Conservation (phyloP, 129 eudicot species). For the Lactuca sativa region DNA sequence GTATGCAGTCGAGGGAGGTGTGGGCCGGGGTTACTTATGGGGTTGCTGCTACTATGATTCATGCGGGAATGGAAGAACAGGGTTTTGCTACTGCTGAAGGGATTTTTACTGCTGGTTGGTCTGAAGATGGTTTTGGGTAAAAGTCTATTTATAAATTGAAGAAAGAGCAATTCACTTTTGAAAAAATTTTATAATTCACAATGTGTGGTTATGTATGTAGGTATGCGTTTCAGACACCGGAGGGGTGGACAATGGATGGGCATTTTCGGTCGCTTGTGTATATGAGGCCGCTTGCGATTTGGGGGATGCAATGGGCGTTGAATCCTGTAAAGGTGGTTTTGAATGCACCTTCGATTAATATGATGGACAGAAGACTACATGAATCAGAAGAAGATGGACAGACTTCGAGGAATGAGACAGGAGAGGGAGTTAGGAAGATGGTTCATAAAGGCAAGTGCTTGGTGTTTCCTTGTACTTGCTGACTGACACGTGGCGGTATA, state of each 20-base stretch:
- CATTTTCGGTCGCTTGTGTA: slow-evolving; percentile 87
- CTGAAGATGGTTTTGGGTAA: slow-evolving; percentile 97
- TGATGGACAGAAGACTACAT: slow-evolving; percentile 60
- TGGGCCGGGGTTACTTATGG: slow-evolving; percentile 96
- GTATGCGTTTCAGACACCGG: slow-evolving; percentile 93
- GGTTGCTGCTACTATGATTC: slow-evolving; percentile 90
- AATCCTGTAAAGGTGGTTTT: slow-evolving; percentile 50
- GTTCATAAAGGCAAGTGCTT: slow-evolving; percentile 58
- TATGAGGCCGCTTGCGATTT: slow-evolving; percentile 94
- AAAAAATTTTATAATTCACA: no score
- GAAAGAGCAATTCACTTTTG: no score
- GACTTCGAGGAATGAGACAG: slow-evolving; percentile 29
- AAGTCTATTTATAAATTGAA: no score
- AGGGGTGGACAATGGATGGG: slow-evolving; percentile 93
- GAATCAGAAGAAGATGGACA: neutral
- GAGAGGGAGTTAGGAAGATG: slow-evolving; percentile 57
- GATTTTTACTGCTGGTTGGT: slow-evolving; percentile 91
- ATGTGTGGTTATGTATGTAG: slow-evolving; percentile 34
- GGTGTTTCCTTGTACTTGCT: slow-evolving; percentile 69
- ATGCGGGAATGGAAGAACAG: slow-evolving; percentile 88
- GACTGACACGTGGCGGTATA: neutral
- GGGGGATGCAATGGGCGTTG: slow-evolving; percentile 97
- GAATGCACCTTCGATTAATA: slow-evolving; percentile 60
- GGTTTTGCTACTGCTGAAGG: slow-evolving; percentile 91
- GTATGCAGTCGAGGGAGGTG: slow-evolving; percentile 98